Base-by-base conservation (phyloP, 2,329 filamentous ascomycete genomes). In the Alternaria brassicae region DNA sequence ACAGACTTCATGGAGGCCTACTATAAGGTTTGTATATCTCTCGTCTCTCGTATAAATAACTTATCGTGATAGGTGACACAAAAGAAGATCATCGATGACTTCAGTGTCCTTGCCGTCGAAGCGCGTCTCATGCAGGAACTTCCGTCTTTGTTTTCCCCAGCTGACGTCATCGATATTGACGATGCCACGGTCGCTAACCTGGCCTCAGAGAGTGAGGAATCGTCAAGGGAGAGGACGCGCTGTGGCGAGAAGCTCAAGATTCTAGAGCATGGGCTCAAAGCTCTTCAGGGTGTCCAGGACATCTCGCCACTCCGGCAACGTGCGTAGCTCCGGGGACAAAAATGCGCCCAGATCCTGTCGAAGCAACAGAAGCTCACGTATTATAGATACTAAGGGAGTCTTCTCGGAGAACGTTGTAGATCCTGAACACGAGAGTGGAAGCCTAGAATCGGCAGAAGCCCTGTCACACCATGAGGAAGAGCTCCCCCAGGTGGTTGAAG, bases 11-110 rank as follows among this genome's bases (percentile, higher is more conserved):
- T 76, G 70, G 37, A 74, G 48, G 74, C 75, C 8, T 77, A 67
- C 30, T 71, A 68, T n/a, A 68, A 68, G 34, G 65, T 65, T 50
- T 44, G 58, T 6, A 65, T 44, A 13, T 42, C 12, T 36, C 8
- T 32, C 10, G 19, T 6, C 21, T 27, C 28, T 23, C 25, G 10
- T 41, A 3, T 1, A 10, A 2, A 8, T 37, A 15, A 32, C 42
- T 58, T 23, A 44, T 9, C 8, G 27, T 45, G 37, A 15, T 41
- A 81, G 79, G 78, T 81, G 45, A 79, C 80, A 2, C 52, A 78
- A 28, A 79, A 80, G 62, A 76, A 62, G 3, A 68, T 80, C 40
- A 68, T 82, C 39, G 78, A 82, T 60, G 73, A 80, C 58, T 67
- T 81, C 59, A 72, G 71, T 27, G 72, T 73, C 6, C 68, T 79